A percentile compares a stretch with the other conserved stretches of the same genome.
Evolutionary conservation across 768 basidiomycete species (phyloP).

Genomic region (Daedaleopsis nitida): DNA sequence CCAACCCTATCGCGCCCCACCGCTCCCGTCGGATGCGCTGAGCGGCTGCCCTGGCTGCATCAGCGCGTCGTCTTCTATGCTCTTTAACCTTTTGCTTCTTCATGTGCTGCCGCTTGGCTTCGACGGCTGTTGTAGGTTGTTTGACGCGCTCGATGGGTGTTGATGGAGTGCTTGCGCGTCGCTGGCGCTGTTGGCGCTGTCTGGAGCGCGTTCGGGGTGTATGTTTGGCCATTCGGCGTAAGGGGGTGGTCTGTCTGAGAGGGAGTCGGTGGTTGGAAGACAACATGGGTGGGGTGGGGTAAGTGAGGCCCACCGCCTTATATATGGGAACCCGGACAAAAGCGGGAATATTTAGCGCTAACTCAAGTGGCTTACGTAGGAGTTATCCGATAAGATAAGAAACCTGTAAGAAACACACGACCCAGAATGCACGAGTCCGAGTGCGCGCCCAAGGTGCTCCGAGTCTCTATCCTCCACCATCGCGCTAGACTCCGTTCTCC

Average conservation of each 20-base stretch:
- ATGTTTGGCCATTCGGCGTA: conserved; percentile 14
- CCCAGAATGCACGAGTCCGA: not conserved
- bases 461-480: not conserved
- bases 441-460: no score
- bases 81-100: conserved; percentile 9
- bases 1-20: conserved; percentile 38
- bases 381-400: not conserved
- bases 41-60: conserved; percentile 5
- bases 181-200: conserved; percentile 11
- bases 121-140: conserved; percentile 9
- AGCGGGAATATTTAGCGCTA: conserved; percentile 2
- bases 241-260: not conserved
- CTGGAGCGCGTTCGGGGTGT: conserved; percentile 1
- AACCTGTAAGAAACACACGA: not conserved
- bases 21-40: conserved; percentile 19
- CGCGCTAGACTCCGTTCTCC: not conserved
- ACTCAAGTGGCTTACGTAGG: no score
- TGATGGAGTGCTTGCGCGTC: conserved; percentile 14
- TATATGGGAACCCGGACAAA: not conserved
- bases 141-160: conserved; percentile 13
- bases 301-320: not conserved
- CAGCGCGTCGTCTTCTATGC: not conserved
- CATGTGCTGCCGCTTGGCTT: conserved; percentile 5
- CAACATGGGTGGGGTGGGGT: conserved; percentile 4
- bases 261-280: conserved; percentile 7